Conservation (phyloP, 1,284 basidiomycete species). For the Cryptococcus jaspeensis region DNA sequence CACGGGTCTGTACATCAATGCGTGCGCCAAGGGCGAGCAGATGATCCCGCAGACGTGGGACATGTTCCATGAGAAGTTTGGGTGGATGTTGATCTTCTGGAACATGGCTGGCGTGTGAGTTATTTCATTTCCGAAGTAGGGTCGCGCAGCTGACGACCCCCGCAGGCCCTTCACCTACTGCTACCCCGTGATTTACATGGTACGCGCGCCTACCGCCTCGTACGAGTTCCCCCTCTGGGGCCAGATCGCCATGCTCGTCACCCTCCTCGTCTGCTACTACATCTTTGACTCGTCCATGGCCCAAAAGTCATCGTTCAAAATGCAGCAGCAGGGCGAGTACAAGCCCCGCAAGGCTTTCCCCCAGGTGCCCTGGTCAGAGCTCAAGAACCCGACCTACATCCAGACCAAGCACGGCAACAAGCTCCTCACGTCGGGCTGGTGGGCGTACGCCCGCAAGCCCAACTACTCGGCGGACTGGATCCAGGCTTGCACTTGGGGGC, state of each 20-base stretch:
- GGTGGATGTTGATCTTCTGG: constrained; percentile 96
- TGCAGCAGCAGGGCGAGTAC: constrained; percentile 88
- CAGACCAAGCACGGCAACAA: constrained; percentile 84
- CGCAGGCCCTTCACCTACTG: constrained; percentile 69
- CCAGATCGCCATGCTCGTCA: constrained; percentile 49
- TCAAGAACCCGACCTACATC: constrained; percentile 86
- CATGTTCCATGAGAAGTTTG: constrained; percentile 96
- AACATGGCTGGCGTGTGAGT: constrained; percentile 80
- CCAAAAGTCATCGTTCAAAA: constrained; percentile 97
- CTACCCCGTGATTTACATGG: constrained; percentile 98
- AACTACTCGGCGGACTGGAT: constrained; percentile 54
- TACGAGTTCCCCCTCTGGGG: constrained; percentile 76
- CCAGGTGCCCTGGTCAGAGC: constrained; percentile 80
- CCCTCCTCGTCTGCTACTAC: constrained; percentile 81
- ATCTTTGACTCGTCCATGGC: constrained; percentile 89
- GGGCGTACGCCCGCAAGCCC: constrained; percentile 73
- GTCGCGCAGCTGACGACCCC: constrained; percentile 45
- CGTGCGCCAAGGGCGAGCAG: constrained; percentile 91
- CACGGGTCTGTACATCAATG: constrained; percentile 94
- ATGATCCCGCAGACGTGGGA: constrained; percentile 99
- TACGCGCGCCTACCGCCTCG: constrained; percentile 80
- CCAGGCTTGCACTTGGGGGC: constrained; percentile 88
- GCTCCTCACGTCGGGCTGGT: constrained; percentile 57
- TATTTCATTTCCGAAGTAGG: constrained; percentile 31
- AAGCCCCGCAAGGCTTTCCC: constrained; percentile 89